Base-by-base conservation (phyloP, 345 rosid genomes). In the Cardamine occulta region DNA sequence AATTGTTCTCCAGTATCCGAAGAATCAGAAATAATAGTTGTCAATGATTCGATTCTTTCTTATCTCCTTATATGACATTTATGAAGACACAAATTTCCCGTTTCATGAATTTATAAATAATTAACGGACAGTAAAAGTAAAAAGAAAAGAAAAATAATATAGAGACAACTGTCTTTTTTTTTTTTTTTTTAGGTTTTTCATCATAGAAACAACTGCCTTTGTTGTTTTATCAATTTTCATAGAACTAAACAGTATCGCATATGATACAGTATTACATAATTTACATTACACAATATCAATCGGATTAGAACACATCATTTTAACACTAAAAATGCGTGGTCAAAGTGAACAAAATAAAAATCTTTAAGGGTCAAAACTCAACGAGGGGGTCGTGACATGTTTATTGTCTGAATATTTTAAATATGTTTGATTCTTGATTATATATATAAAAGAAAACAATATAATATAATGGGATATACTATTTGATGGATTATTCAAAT, bases 31-130 rank as follows among this genome's bases (percentile, higher is more conserved):
- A 62, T 42, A 76, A 52, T 69, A 62, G 35, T 69, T 42, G 74
- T 76, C 40, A 42, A 7, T 62, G 49, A 76, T 76, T 62, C 58
- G 70, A 68, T 61, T 76, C 64, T 44, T 76, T 29, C 64, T 68
- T 61, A 69, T 76, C 74, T 40, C 35, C 7, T 51, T 62, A 15
- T 64, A 44, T 35, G 19, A 40, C 73, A 52, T 55, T 64, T n/a
- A 10, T 44, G 23, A 35, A 40, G 48, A 63, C 26, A 52, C 11
- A 40, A 18, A 44, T 5, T 40, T 1, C 17, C 9, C 42, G 19
- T 21, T 45, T 4, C 62, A 51, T 49, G 61, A 26, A 7, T 24
- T 34, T 51, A 8, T 39, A 40, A 48, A 48, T 28, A 13, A 14
- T 4, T 21, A 45, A 29, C 12, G 23, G 47, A 13, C 47, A 4